These are phyloP conservation scores for Sphagnum contortum DNA, from an alignment of 225 moss, liverwort and hornwort species.

Conservation along the genomic window DNA sequence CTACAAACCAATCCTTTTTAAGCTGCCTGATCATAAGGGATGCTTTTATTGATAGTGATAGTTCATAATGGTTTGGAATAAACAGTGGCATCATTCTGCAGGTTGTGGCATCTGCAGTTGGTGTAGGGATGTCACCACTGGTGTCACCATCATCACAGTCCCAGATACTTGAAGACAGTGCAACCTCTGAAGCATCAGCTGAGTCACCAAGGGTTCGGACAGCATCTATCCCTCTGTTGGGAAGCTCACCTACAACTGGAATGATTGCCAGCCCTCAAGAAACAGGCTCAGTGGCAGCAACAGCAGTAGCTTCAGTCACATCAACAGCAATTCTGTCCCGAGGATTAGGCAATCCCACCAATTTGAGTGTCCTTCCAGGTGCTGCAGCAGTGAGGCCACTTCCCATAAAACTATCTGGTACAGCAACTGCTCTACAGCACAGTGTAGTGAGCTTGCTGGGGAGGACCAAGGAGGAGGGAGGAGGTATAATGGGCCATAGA, in stretches of 20 bases:
- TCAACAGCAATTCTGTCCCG: not conserved
- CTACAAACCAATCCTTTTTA: too few relatives aligned
- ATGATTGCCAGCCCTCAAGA: conserved; percentile 38
- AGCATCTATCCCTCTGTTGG: conserved; percentile 31
- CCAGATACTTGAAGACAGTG: conserved; percentile 29
- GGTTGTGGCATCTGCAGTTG: conserved; percentile 1
- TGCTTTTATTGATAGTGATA: too few relatives aligned
- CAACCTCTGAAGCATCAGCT: conserved; percentile 42
- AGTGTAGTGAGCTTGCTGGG: conserved; percentile 24
- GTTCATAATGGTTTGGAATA: not conserved
- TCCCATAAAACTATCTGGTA: conserved; percentile 37
- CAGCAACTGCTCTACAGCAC: conserved; percentile 33
- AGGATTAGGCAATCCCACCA: too few relatives aligned
- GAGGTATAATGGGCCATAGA: conserved; percentile 41
- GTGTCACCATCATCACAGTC: conserved; percentile 56
- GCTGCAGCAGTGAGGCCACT: conserved; percentile 32
- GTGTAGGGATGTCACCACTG: conserved; percentile 38
- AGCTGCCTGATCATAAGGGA: too few relatives aligned
- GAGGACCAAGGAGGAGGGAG: conserved; percentile 77
- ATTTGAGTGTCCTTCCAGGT: too few relatives aligned
- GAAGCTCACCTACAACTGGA: conserved; percentile 40
- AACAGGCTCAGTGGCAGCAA: conserved; percentile 21
- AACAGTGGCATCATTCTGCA: not conserved
- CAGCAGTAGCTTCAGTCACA: too few relatives aligned
- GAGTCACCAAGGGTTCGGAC: conserved; percentile 42